Evolutionary conservation across 805 yeast species (phyloP), one percentile per base, ranked within the genome.

Genomic region (Saccharomycopsis schoenii): DNA sequence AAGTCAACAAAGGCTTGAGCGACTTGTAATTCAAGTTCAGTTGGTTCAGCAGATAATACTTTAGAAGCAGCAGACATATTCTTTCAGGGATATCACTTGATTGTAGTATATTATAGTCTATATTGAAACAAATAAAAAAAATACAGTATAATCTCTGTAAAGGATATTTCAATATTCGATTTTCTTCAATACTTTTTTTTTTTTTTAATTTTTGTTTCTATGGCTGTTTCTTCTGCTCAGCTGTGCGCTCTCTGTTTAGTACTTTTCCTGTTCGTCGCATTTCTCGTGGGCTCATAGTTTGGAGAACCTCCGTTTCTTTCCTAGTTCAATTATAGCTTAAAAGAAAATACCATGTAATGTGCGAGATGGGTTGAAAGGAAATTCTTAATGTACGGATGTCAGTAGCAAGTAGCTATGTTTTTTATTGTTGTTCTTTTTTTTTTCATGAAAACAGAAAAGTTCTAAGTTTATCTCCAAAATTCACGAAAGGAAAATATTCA

Each of bases 11-110:
- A 89, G 76, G 98, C 97, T 84, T 93, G 97, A 75, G 97, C 97
- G 77, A 94, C 96, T 84, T 93, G 96, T 81, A 94, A 89, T 85
- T 94, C 99, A 81, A 94, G 91, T 83, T 94, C 98, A 77, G 94
- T 78, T 83, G 99, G 98, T 76, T 89, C 89, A 77, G 87, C 85
- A 76, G 91, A 85, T 80, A 93, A 86, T 81, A 94, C 85, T 85
- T 94, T 94, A 80, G 89, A 84, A 78, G 92, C 89, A 76, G 97
- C 96, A 82, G 98, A 93, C 98, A 93, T 93, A 69, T 72, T 82
- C 34, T 29, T 29, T 29, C 34, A 29, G 6, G 69, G 52, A 19
- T 21, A 47, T 47, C 21, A 24, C 52, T 47, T 47, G 52, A 47
- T 47, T 47, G 21, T 47, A 29, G 19, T 56, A 56, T 42, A 24